phyloP scores from a whole-genome alignment of 192 early-diverging fungal genomes.

The Umbelopsis isabellina region DNA sequence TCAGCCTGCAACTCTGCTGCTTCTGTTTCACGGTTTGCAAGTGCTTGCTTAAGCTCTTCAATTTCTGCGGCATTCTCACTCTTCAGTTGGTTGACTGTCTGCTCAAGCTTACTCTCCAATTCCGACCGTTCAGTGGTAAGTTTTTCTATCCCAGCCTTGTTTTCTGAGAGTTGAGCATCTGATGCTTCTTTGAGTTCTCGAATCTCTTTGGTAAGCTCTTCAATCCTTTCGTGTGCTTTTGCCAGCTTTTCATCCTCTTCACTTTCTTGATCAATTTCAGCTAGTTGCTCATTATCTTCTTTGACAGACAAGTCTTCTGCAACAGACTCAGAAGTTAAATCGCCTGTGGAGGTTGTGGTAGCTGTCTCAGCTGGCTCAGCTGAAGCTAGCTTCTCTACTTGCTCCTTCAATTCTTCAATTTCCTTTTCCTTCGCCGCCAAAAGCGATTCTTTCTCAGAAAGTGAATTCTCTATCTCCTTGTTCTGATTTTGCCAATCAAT shows the following conservation, averaged over 20 bases:
- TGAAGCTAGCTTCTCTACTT: neutral
- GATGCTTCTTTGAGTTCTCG: neutral
- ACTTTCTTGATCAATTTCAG: neutral
- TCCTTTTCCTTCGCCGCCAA: conserved; percentile 12
- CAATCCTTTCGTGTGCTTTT: neutral
- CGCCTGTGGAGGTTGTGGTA: neutral
- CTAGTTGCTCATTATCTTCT: neutral
- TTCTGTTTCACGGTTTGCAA: neutral
- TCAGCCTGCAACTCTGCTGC: neutral
- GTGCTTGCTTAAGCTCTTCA: neutral
- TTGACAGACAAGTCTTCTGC: neutral
- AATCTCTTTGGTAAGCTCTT: conserved; percentile 4
- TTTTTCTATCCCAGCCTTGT: neutral
- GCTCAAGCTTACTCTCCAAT: neutral
- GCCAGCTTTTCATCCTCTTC: neutral
- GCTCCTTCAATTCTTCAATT: conserved; percentile 12
- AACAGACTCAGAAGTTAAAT: neutral
- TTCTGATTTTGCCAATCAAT: neutral
- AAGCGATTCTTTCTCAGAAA: conserved; percentile 8
- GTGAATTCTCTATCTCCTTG: neutral
- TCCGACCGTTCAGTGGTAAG: neutral
- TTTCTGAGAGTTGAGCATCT: neutral
- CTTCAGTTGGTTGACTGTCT: neutral
- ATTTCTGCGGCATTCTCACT: neutral
- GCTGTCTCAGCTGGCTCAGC: neutral